Conservation (phyloP, 306 rosid species). For the apple (Malus domestica) region ASM211411v1 NC_041800.1:29776233-29776732, state of each 20-base stretch:
- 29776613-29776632: too few species aligned
- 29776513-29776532: neutral
- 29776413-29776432: neutral
- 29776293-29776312: neutral
- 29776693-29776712: too few species aligned
- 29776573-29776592: too few species aligned
- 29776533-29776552: too few species aligned
- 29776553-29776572: too few species aligned
- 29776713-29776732: too few species aligned
- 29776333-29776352: neutral
- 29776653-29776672: too few species aligned
- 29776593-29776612: too few species aligned
- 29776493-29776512: too few species aligned
- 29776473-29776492: too few species aligned
- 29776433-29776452: neutral
- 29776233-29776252: conserved; percentile 6
- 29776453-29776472: neutral
- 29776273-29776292: neutral
- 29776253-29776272: neutral
- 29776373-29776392: neutral
- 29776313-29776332: neutral
- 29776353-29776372: neutral
- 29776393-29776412: neutral
- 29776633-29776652: too few species aligned
- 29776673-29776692: too few species aligned